Percentiles rank a stretch among this genome's conserved stretches.
These are phyloP conservation scores for Phytophthora melonis DNA, from an alignment of 352 stramenopile species.

Conservation along the genomic window DNA sequence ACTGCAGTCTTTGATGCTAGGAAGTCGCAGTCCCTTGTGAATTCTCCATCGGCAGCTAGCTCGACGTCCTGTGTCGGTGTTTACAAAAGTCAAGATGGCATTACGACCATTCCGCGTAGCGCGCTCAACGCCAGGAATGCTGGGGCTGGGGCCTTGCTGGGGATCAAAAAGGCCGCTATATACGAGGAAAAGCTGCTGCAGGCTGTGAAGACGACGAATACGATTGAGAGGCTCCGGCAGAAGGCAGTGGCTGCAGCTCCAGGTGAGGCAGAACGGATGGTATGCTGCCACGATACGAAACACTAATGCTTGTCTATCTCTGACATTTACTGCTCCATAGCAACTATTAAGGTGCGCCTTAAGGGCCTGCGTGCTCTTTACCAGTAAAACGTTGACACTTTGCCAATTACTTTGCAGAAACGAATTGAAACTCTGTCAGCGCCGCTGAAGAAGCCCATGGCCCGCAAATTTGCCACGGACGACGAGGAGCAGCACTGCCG, in stretches of 20 bases:
- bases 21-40: constrained; percentile 29
- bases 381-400: not conserved
- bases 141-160: constrained; percentile 49
- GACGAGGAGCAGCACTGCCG: constrained; percentile 82
- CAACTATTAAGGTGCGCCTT: constrained; percentile 38
- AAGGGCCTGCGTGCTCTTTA: not conserved
- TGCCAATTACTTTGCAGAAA: constrained; percentile 46
- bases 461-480: constrained; percentile 70
- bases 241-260: constrained; percentile 54
- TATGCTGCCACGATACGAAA: not conserved
- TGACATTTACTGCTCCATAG: constrained; percentile 3
- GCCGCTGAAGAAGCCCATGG: constrained; percentile 50
- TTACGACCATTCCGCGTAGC: constrained; percentile 66
- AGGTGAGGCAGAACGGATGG: constrained; percentile 36
- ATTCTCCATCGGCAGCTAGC: constrained; percentile 24
- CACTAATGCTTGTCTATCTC: not conserved
- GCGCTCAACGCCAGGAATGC: constrained; percentile 22
- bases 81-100: constrained; percentile 60
- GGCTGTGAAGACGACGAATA: constrained; percentile 47
- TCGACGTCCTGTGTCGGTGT: not conserved
- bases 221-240: constrained; percentile 61
- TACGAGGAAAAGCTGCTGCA: constrained; percentile 71
- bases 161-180: constrained; percentile 64
- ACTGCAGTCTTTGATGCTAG: not conserved
- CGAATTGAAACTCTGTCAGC: constrained; percentile 68